Base-by-base conservation (phyloP, 805 yeast species). In the Limtongia smithiae region DNA sequence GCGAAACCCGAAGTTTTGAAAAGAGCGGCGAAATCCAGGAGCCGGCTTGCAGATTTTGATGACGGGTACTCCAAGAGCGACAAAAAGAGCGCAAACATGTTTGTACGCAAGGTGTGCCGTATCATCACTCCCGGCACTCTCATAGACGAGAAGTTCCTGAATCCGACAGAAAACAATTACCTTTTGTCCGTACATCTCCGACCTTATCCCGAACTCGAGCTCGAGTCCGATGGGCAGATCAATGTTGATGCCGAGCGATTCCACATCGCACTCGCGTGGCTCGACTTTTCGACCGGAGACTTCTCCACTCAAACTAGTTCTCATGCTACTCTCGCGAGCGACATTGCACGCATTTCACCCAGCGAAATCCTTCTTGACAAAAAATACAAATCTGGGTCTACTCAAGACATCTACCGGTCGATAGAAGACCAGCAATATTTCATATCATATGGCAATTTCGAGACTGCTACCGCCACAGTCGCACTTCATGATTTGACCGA, bases 81-180 rank as follows among this genome's bases (percentile, higher is more conserved):
- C 15, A 40, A 40, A 32, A 34, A 39, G 4, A 27, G 41, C 12
- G 31, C 37, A 6, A 59, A 61, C 40, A 42, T 62, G 48, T 75
- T 83, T 18, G 78, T 76, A 36, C 71, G 98, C 39, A 82, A 85
- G 30, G 80, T 93, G 0, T 76, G 87, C 5, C 71, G 97, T 36
- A 79, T 91, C 6, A 79, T 93, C 1, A 83, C 97, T 0, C 96
- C 97, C 0, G 98, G 98, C 0, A 91, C 97, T 0, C 74, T 91
- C 30, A 77, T 91, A 9, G 96, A 87, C 61, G 97, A 91, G 60
- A 80, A 84, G 0, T 82, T 91, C 54, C 70, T 91, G 61, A 85
- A 88, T 63, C 79, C 79, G 49, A 79, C 78, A 51, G 75, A 78
- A 41, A 85, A 85, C 58, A 87, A 89, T 61, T 88, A 74, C 62